Evolutionary conservation across 495 filamentous ascomycete genomes (phyloP), one percentile per base, ranked within the genome.

Genomic region (Clohesyomyces aquaticus): DNA sequence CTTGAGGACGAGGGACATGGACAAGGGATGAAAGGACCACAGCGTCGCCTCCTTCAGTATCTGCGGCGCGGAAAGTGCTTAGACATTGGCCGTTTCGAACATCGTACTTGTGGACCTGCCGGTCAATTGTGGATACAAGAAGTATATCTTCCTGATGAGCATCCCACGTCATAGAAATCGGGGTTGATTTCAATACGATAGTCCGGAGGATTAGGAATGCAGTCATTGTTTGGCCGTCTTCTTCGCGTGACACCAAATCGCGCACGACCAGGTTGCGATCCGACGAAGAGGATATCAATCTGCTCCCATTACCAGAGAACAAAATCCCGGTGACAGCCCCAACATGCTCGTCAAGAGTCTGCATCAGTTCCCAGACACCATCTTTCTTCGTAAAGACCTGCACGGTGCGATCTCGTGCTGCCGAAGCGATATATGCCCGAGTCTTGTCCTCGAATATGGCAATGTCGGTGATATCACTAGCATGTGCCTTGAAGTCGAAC

Each of bases 201-300:
- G 88, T 87, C 66, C 82, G 85, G 3, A 83, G 77, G 27, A 88
- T 86, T 43, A 96, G 76, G 71, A 90, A 96, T 2, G 91, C 93
- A 67, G 89, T 80, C 35, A 88, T 85, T 18, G 80, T 79, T 16
- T 88, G 83, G 28, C 83, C 84, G 38, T 76, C 71, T 21, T 91
- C 90, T 45, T 79, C 73, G 62, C 85, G 86, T 4, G 85, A 84
- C 14, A 90, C 84, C n/a, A 91, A 77, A 32, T 93, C 86, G 54
- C 92, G 84, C 14, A 95, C 78, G 27, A 93, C 82, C 41, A 96
- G 77, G 0, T 91, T 94, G 28, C 94, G 87, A 73, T 98, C 95
- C 21, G 91, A 81, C 23, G 94, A 96, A 70, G 88, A 90, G 8
- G 95, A 96, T 22, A 97, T 76, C 21, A 98, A 76, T 54, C 82